These are phyloP conservation scores for Pyronema omphalodes DNA, from an alignment of 495 filamentous ascomycete genomes.

Conservation along the genomic window DNA sequence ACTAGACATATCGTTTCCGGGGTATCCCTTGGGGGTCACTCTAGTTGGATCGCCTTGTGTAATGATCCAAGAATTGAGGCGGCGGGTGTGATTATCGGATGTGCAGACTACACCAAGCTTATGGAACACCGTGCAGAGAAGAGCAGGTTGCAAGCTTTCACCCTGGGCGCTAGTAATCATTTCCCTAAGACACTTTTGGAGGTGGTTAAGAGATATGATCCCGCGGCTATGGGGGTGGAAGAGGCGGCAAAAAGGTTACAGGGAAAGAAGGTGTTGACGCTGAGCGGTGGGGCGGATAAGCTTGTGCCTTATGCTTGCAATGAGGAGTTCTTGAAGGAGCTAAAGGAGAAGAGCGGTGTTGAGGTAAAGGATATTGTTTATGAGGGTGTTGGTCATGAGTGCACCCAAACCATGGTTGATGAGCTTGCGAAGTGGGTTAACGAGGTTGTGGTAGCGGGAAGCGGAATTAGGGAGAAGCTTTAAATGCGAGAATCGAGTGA, in stretches of 20 bases:
- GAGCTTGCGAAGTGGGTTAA: conserved; percentile 51
- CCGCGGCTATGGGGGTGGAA: conserved; percentile 26
- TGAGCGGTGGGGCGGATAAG: conserved; percentile 62
- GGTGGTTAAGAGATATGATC: conserved; percentile 14
- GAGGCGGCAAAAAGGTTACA: conserved; percentile 32
- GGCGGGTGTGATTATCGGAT: conserved; percentile 66
- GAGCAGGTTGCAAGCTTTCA: conserved; percentile 8
- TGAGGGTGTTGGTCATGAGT: conserved; percentile 50
- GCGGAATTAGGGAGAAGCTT: neutral
- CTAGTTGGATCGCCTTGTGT: conserved; percentile 65
- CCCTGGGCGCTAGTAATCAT: conserved; percentile 25
- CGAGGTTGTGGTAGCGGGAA: conserved; percentile 27
- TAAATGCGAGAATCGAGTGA: too few relatives aligned
- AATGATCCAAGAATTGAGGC: conserved; percentile 59
- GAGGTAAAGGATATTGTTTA: conserved; percentile 62
- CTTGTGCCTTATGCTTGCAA: conserved; percentile 61
- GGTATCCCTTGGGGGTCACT: conserved; percentile 73
- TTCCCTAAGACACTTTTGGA: conserved; percentile 31
- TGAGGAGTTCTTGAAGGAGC: conserved; percentile 49
- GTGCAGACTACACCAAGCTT: conserved; percentile 48
- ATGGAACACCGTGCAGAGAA: conserved; percentile 13
- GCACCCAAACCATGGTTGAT: conserved; percentile 50
- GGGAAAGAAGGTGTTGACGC: conserved; percentile 58
- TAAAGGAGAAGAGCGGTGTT: conserved; percentile 40
- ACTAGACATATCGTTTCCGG: conserved; percentile 58